Evolutionary conservation across 352 stramenopile genomes (phyloP), one percentile per base, ranked within the genome.

Genomic region (Heterotrichella gracilis): DNA sequence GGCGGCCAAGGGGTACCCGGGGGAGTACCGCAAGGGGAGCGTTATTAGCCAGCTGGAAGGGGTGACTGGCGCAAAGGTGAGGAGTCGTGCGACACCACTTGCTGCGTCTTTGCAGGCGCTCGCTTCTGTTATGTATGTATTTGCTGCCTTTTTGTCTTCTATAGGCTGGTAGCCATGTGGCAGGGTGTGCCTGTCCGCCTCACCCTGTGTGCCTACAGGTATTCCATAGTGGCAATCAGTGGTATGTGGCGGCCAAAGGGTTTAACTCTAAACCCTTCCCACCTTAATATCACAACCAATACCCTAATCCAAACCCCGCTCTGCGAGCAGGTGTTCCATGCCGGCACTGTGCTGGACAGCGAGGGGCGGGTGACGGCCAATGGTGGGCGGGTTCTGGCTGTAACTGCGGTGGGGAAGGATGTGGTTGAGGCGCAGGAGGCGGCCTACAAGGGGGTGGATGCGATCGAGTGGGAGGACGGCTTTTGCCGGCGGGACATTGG

Each of bases 401-500:
- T 98, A 13, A 97, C 89, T 22, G 89, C 86, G 63, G 78, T 89
- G 25, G 87, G 85, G 22, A 72, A 78, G 24, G 86, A 81, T 64
- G 80, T 98, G 4, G 81, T 92, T 68, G 76, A 76, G 40, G 89
- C 92, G n/a, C 80, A 98, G 19, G 73, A 83, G 25, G 76, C 79
- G 42, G 87, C 87, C 23, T 96, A 97, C 79, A 80, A 84, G 41
- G 78, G 69, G 19, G 72, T 73, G 64, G 74, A 64, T 68, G 78
- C 80, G 72, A 87, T 94, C 64, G 69, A 83, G 24, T 95, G 95
- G 66, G 82, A 89, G 40, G 85, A 84, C 32, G 84, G 86, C 75
- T 88, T 96, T 75, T 89, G 87, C 80, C 85, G 93, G 69, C 93
- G 81, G 25, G 93, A 99, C 78, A 98, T 99, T 79, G 93, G 85